Evolutionary conservation across 2,329 filamentous ascomycete species (phyloP).

Genomic region (Camillea tinctor): DNA sequence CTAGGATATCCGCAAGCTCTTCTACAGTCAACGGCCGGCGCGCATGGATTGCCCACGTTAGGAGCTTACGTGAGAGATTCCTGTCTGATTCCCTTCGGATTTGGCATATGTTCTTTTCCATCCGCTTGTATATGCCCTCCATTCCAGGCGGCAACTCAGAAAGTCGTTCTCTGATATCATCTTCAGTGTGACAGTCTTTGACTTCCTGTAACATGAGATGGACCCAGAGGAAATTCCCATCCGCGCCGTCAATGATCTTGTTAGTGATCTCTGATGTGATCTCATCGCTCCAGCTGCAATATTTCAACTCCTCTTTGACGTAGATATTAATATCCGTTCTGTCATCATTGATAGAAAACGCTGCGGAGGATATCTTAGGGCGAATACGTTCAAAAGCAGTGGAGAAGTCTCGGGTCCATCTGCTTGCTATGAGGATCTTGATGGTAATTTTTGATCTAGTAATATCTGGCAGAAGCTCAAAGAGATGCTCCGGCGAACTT

Average conservation of each 20-base stretch:
- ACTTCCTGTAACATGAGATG: constrained; percentile 31
- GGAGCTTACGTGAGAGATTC: constrained; percentile 3
- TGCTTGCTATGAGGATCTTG: constrained; percentile 3
- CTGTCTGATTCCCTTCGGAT: constrained; percentile 6
- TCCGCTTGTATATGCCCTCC: constrained; percentile 20
- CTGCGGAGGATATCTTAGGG: neutral
- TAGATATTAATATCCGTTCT: constrained; percentile 11
- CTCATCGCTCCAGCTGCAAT: constrained; percentile 5
- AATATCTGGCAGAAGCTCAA: constrained; percentile 8
- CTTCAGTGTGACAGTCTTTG: constrained; percentile 24
- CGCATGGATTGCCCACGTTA: constrained; percentile 14
- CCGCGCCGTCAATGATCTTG: constrained; percentile 24
- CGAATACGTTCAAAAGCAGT: neutral
- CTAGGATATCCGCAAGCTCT: constrained; percentile 10
- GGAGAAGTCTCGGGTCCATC: neutral
- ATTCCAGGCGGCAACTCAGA: constrained; percentile 31
- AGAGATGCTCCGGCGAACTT: neutral
- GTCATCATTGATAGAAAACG: constrained; percentile 1
- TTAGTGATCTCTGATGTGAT: constrained; percentile 9
- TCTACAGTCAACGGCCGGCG: constrained; percentile 7
- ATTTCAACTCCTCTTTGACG: constrained; percentile 8
- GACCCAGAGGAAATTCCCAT: constrained; percentile 37
- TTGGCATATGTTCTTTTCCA: constrained; percentile 6
- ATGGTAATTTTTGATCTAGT: neutral
- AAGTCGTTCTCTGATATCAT: constrained; percentile 24